Evolutionary conservation across 805 yeast species (phyloP).

Genomic region (Yarrowia divulgata): DNA sequence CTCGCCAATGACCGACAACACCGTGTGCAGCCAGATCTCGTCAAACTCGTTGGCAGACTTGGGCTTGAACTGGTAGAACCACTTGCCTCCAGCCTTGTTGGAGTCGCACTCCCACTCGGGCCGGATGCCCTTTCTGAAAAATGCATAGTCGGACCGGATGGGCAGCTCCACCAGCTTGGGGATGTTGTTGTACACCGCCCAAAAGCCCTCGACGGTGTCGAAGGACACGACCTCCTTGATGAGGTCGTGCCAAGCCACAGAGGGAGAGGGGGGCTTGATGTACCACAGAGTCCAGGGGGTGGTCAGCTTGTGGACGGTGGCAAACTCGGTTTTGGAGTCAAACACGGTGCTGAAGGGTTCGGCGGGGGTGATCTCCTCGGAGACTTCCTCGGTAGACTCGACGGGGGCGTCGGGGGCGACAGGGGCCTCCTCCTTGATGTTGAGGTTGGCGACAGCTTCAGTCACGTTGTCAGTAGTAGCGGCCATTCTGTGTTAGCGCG

Average conservation of each 20-base stretch:
- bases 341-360: constrained; percentile 39
- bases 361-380: constrained; percentile 16
- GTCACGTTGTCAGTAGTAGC: constrained; percentile 38
- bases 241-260: constrained; percentile 79
- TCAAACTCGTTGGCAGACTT: constrained; percentile 57
- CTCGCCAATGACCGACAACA: constrained; percentile 93
- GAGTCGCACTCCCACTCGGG: constrained; percentile 98
- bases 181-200: constrained; percentile 95
- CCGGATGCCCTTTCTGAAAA: constrained; percentile 90
- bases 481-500: constrained; percentile 35
- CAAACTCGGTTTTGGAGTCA: constrained; percentile 57
- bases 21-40: constrained; percentile 77
- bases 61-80: constrained; percentile 76
- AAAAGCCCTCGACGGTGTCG: constrained; percentile 95
- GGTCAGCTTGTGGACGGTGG: constrained; percentile 86
- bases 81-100: constrained; percentile 92
- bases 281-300: constrained; percentile 97
- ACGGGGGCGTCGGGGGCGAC: neutral
- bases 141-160: constrained; percentile 89
- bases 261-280: constrained; percentile 86
- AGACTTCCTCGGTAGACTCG: constrained; percentile 3
- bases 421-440: constrained; percentile 49
- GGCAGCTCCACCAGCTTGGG: constrained; percentile 94
- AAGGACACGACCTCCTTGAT: constrained; percentile 92
- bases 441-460: constrained; percentile 43